These are phyloP conservation scores for Paramyrothecium roridum DNA, from an alignment of 2,329 filamentous ascomycete genomes.

Conservation along the genomic window DNA sequence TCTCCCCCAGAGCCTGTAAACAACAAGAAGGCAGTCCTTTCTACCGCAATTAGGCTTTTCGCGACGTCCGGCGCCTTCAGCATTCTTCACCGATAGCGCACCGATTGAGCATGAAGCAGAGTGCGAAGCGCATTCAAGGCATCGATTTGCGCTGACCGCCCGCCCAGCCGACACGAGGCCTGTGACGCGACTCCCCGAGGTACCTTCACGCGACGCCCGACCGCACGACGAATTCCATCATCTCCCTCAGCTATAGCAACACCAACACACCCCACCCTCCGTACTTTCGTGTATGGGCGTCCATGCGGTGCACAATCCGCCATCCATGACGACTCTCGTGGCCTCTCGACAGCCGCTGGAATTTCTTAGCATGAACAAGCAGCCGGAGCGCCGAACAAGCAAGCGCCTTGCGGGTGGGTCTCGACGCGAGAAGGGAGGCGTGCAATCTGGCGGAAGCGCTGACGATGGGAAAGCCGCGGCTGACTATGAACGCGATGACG, in stretches of 20 bases:
- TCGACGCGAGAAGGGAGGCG: conserved; percentile 8
- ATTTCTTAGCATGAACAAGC: conserved; percentile 67
- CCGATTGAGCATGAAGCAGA: not conserved
- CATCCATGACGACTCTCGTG: conserved; percentile 71
- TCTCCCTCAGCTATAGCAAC: not conserved
- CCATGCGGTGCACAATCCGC: conserved; percentile 28
- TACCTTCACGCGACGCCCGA: not conserved
- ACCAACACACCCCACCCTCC: not conserved
- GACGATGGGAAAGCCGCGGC: conserved; percentile 26
- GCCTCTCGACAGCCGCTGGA: conserved; percentile 62
- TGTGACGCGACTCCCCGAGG: not conserved
- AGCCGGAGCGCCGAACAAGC: conserved; percentile 58
- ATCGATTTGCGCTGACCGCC: not conserved
- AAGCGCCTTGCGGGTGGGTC: conserved; percentile 62
- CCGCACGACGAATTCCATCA: not conserved
- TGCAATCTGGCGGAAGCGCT: conserved; percentile 9
- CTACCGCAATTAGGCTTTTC: not conserved
- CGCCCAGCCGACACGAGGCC: not conserved
- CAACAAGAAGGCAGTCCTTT: conserved; percentile 1
- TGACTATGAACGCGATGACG: conserved; percentile 70
- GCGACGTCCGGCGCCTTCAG: not conserved
- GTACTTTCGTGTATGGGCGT: conserved; percentile 4
- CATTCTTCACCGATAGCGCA: not conserved
- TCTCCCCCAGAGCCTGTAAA: not conserved
- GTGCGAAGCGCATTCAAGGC: not conserved